A percentile compares a stretch with the other conserved stretches of the same genome.
phyloP scores from a whole-genome alignment of 2,329 filamentous ascomycete species.

The Botryotinia convoluta region DNA sequence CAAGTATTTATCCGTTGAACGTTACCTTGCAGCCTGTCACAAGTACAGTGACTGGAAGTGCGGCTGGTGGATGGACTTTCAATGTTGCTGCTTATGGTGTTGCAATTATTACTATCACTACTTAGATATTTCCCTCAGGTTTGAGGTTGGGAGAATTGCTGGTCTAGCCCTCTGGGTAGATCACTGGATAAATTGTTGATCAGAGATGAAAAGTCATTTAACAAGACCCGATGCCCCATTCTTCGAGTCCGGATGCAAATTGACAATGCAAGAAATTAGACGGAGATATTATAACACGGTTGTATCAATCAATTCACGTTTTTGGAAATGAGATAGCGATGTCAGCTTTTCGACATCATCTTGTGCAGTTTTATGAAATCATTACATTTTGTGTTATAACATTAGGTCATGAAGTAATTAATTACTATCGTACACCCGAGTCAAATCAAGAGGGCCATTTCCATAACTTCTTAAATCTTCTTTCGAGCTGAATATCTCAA shows the following conservation, averaged over 20 bases:
- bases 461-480: background rate
- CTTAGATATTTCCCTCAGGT: background rate
- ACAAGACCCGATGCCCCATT: rapidly evolving
- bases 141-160: rapidly evolving
- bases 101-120: constrained; percentile 21
- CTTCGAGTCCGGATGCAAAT: background rate
- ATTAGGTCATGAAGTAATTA: background rate
- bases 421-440: background rate
- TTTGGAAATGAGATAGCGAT: background rate
- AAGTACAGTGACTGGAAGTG: constrained; percentile 21
- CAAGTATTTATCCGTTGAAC: constrained; percentile 21
- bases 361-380: background rate
- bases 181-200: background rate
- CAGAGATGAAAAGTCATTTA: background rate
- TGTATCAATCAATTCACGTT: background rate
- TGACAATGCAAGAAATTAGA: background rate
- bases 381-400: background rate
- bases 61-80: constrained; percentile 22
- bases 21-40: constrained; percentile 19
- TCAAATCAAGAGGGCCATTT: background rate
- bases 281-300: background rate
- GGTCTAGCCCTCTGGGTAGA: background rate
- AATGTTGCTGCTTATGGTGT: constrained; percentile 22
- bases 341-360: background rate
- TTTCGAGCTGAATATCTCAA: background rate